Conservation (phyloP, 1,139 yeast species). For the Sugiyamaella xylanicola region DNA sequence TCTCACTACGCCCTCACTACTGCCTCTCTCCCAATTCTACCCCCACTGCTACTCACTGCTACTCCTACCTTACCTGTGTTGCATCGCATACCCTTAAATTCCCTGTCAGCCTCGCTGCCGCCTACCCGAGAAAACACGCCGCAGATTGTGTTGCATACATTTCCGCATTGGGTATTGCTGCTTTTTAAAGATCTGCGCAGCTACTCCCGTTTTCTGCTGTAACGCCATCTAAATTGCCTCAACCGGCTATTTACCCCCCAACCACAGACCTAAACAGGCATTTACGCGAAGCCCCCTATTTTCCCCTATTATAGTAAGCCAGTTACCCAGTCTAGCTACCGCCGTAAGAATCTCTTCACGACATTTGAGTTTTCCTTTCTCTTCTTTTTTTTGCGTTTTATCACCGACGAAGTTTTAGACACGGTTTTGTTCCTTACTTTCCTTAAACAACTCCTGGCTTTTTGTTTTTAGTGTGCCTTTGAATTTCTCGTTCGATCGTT, state of each 20-base stretch:
- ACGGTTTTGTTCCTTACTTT: neutral
- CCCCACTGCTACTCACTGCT: neutral
- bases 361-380: neutral
- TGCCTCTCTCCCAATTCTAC: too few species aligned
- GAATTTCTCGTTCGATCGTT: slow-evolving; percentile 1
- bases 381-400: neutral
- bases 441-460: neutral
- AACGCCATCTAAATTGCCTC: neutral
- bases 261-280: neutral
- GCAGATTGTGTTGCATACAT: neutral
- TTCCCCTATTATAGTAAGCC: neutral
- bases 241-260: neutral
- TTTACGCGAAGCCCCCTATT: neutral
- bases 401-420: neutral
- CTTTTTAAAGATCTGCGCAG: neutral
- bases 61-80: too few species aligned
- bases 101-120: neutral
- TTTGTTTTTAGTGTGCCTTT: neutral
- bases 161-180: neutral
- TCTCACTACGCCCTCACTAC: too few species aligned
- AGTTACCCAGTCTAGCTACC: neutral
- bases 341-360: neutral
- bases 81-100: neutral
- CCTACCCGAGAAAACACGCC: neutral
- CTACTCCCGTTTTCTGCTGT: neutral